These are phyloP conservation scores for Xylaria polymorpha DNA, from an alignment of 2,329 filamentous ascomycete genomes.

Conservation along the genomic window DNA sequence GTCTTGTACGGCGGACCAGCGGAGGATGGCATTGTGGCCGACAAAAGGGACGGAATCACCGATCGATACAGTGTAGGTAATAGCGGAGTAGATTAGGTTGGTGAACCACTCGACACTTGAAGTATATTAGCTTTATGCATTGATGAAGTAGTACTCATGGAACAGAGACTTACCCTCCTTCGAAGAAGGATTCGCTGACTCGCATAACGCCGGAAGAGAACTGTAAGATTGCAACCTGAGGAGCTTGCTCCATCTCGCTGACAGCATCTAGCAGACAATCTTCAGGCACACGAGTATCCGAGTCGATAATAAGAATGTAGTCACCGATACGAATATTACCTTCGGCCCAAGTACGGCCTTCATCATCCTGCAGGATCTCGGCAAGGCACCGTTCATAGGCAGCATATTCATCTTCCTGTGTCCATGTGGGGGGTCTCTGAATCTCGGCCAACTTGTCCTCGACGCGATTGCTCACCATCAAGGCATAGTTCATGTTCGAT, in stretches of 20 bases:
- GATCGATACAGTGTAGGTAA: constrained; percentile 80
- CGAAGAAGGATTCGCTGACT: constrained; percentile 78
- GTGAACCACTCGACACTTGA: constrained; percentile 77
- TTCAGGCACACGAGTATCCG: constrained; percentile 79
- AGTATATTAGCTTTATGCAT: constrained; percentile 24
- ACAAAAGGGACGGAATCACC: constrained; percentile 83
- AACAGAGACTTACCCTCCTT: constrained; percentile 56
- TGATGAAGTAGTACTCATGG: neutral
- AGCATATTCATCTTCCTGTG: constrained; percentile 73
- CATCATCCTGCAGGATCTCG: constrained; percentile 72
- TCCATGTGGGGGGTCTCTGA: constrained; percentile 71
- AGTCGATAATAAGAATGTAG: constrained; percentile 83
- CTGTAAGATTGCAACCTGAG: constrained; percentile 82
- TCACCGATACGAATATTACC: constrained; percentile 89
- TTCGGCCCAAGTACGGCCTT: constrained; percentile 79
- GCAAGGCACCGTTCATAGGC: constrained; percentile 74
- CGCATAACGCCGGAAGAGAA: constrained; percentile 84
- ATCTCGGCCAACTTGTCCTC: constrained; percentile 73
- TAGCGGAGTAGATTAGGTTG: constrained; percentile 80
- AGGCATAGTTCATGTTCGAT: constrained; percentile 78
- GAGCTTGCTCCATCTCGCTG: constrained; percentile 83
- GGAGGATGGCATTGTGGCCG: constrained; percentile 81
- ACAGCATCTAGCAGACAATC: constrained; percentile 84
- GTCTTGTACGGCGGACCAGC: constrained; percentile 80
- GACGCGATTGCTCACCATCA: constrained; percentile 75